Evolutionary conservation across 2,329 filamentous ascomycete genomes (phyloP), one percentile per base, ranked within the genome.

Genomic region (Cercospora sp.): DNA sequence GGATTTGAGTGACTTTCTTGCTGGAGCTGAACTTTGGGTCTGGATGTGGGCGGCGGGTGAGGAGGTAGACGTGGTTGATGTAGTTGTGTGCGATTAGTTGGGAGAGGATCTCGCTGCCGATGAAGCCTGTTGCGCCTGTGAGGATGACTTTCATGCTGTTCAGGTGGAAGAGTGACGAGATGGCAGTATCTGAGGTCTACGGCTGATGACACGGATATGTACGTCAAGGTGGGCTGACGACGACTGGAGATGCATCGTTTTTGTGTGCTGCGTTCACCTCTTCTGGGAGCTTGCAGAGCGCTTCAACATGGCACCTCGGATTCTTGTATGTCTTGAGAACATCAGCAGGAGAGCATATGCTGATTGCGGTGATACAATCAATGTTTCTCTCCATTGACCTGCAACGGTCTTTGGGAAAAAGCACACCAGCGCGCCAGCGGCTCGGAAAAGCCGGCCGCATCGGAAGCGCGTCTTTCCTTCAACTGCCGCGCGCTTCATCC

Each of bases 111-210:
- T 85, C 84, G 31, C 78, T 74, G 65, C 87, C 88, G 65, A 88
- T 82, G 72, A 84, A 83, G 70, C 88, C 87, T n/a, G 86, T 89
- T 23, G 80, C 80, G 59, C 87, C 87, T 6, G 85, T 82, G 40
- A 90, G 79, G 67, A 90, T 84, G 72, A 89, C 79, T 74, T 89
- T 88, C 87, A 89, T 88, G 31, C 31, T 74, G 59, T 33, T n/a
- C 2, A 30, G n/a, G 23, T 16, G 13, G 20, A 18, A 18, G 0
- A 1, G n/a, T 12, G 40, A 2, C 5, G 36, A 7, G 9, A 51
- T 20, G 18, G 10, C 3, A 20, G 1, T 30, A 9, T 31, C 33
- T 62, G 60, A 61, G 18, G 33, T 61, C 23, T 9, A 12, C 31
- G 16, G 40, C 33, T 28, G 10, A 36, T 36, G 55, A 55, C 55